Conservation (phyloP, 768 basidiomycete species). For the Calocybe gangraenosa region DNA sequence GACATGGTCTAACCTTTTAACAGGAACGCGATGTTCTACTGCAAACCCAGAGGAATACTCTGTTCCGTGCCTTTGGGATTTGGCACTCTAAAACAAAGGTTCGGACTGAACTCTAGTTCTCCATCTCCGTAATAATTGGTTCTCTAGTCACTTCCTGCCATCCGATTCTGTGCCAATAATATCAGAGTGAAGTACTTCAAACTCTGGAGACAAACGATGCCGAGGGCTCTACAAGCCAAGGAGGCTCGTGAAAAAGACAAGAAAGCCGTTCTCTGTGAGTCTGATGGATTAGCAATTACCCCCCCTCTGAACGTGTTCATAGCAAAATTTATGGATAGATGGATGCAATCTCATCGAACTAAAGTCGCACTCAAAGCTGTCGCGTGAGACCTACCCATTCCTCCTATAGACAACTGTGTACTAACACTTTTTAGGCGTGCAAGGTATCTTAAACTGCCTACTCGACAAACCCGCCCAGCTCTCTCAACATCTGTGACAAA, state of each 20-base stretch:
- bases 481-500: background rate
- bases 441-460: constrained; percentile 72
- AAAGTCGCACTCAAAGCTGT: constrained; percentile 77
- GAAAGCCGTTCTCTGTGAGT: constrained; percentile 52
- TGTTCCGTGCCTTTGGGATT: constrained; percentile 64
- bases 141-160: constrained; percentile 68
- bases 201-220: constrained; percentile 67
- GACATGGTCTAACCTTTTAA: constrained; percentile 5
- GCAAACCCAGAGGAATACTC: constrained; percentile 53
- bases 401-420: constrained; percentile 3
- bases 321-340: constrained; percentile 58
- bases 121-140: background rate
- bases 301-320: constrained; percentile 12
- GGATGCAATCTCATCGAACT: constrained; percentile 65
- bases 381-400: constrained; percentile 51
- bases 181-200: constrained; percentile 60
- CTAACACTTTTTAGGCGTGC: constrained; percentile 53
- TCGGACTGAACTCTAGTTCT: background rate
- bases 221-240: constrained; percentile 61
- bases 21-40: constrained; percentile 60
- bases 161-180: constrained; percentile 65
- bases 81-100: constrained; percentile 80
- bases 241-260: constrained; percentile 61
- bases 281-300: constrained; percentile 12
- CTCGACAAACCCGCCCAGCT: constrained; percentile 25